Base-by-base conservation (phyloP, 2,329 filamentous ascomycete species). In the Sclerotinia minor region DNA sequence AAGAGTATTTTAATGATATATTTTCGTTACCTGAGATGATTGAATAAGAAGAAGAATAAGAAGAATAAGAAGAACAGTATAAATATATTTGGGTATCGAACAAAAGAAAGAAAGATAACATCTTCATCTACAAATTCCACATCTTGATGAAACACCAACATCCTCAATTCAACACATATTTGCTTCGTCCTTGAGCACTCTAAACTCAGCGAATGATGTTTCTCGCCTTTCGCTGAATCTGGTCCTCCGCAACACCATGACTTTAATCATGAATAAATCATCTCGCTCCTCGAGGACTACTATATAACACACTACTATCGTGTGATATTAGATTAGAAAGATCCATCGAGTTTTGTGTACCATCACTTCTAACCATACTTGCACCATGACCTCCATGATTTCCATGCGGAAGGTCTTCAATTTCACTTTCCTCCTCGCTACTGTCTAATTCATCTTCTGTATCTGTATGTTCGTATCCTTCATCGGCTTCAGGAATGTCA, bases 131-230 rank as follows among this genome's bases (percentile, higher is more conserved):
- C 38, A 15, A 15, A 5, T 41, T 15, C 13, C 38, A 41, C 38
- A 41, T 13, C 38, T 73, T 24, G 73, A 70, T 5, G 75, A 72
- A 68, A 76, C 75, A 65, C 73, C 74, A 26, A 68, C 70, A 73
- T 75, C 85, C 59, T 81, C 87, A 70, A 91, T 91, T 67, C 89
- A 83, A 73, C 92, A 89, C 74, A 95, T 92, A 73, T 91, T 89
- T 50, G 91, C 91, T 76, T 98, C 93, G 76, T 97, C 93, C 64
- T 94, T 88, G 71, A 99, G 95, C 71, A 98, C 84, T 91, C 49
- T 98, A 82, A 2, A 97, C 91, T 70, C 95, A 88, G 69, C 94
- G 88, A 59, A 97, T 91, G 73, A 98, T 94, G 76, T 98, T 99
- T 64, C 93, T 94, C 55, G 7, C 3, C 11, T 2, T 24, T 32